Base-by-base conservation (phyloP, 1,284 basidiomycete genomes). In the Xerocomus nothofagi region DNA sequence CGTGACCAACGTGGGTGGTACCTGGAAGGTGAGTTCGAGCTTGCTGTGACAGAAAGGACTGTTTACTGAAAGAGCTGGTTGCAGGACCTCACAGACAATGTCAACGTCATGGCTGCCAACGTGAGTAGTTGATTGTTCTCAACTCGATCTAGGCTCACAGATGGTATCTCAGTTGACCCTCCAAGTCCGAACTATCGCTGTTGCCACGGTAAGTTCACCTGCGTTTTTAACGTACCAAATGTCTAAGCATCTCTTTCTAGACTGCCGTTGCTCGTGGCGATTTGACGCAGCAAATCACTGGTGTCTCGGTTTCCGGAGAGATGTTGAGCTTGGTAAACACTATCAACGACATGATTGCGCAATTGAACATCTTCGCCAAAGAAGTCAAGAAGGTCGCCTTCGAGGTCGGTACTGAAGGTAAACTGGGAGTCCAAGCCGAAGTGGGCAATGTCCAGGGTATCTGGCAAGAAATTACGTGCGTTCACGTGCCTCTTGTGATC, bases 391-490 rank as follows among this genome's bases (percentile, higher is more conserved):
- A 96, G 64, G 95, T 98, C 43, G 93, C 94, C 4, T 76, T 93
- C 29, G 93, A 98, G 68, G 94, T 98, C 61, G 94, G 94, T 53
- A 96, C 93, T 6, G 93, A 98, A 66, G 95, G 95, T 34, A 98
- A 98, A 72, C 76, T 99, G 12, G 96, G 96, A 63, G 96, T 97
- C 0, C 96, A 98, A 65, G 96, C 97, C 17, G 93, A 98, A 67
- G 93, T 98, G 38, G 93, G 93, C 57, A 93, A 95, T 57, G 91
- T 98, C 30, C 92, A 98, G 66, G 97, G 96, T 45, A 97, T 93
- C 45, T 99, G 96, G 97, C 91, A 94, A 67, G 94, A 98, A 70
- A 98, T 99, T 69, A 99, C 96, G 85, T 96, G 73, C 57, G 92
- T 83, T 24, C 55, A 30, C 39, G 21, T 38, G 39, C 21, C 44